Conservation (phyloP, 2,329 filamentous ascomycete species). For the Escovopsis sp. region DNA sequence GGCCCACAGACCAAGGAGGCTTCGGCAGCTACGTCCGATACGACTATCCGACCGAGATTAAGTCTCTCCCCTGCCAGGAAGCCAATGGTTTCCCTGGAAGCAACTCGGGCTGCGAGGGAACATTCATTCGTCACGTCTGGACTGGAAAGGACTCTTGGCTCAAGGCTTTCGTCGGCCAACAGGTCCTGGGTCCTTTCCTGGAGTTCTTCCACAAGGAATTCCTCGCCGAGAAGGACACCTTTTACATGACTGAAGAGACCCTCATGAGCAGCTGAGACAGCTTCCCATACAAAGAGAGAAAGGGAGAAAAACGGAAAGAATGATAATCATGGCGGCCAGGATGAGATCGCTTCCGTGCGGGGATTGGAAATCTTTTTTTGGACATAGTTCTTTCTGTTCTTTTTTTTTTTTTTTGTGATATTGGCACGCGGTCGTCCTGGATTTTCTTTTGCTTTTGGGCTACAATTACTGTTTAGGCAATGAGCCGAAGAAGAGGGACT, state of each 20-base stretch:
- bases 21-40: slow-evolving; percentile 30
- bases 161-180: slow-evolving; percentile 23
- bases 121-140: slow-evolving; percentile 30
- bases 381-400: too few species aligned
- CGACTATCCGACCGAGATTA: slow-evolving; percentile 25
- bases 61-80: slow-evolving; percentile 25
- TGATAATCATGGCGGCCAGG: too few species aligned
- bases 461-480: too few species aligned
- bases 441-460: too few species aligned
- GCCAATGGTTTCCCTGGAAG: slow-evolving; percentile 29
- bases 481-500: too few species aligned
- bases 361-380: too few species aligned
- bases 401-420: too few species aligned
- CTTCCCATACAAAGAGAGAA: background rate
- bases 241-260: slow-evolving; percentile 22
- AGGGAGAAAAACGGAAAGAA: too few species aligned
- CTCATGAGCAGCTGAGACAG: slow-evolving; percentile 12
- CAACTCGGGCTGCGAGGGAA: slow-evolving; percentile 22
- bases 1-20: slow-evolving; percentile 28
- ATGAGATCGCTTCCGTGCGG: too few species aligned
- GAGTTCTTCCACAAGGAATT: slow-evolving; percentile 23
- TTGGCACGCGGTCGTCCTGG: too few species aligned
- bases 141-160: slow-evolving; percentile 25
- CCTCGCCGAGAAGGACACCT: slow-evolving; percentile 18
- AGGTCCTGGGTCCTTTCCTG: slow-evolving; percentile 22